Evolutionary conservation across 2,329 filamentous ascomycete genomes (phyloP), one percentile per base, ranked within the genome.

Genomic region (Aspergillus novoparasiticus): DNA sequence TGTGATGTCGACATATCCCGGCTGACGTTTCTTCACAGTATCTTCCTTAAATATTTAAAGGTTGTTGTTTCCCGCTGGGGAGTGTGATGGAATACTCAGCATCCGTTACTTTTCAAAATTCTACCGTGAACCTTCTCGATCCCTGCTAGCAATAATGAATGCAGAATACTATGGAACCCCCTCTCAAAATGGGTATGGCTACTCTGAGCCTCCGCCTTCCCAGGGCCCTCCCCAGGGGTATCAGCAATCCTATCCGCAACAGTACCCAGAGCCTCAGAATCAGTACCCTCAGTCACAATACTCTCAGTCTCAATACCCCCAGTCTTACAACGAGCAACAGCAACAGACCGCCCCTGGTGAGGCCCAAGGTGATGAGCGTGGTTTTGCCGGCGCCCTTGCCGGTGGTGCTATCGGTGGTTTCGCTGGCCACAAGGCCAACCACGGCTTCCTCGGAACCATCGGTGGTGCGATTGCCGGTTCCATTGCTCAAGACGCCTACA

Each of bases 361-460:
- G 16, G 36, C 16, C 36, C 36, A 41, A 8, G 6, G 6, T 41
- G 36, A 16, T 41, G 39, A 41, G 39, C 39, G 39, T 41, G 39
- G 39, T n/a, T 3, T 41, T 41, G 39, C 39, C 39, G 81, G 81
- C 41, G 81, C 81, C 14, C 64, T 83, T 50, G 80, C 80, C 30
- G 81, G 81, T 60, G 81, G 80, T 66, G 73, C 79, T 14, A 75
- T 79, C 23, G 81, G 81, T 61, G 81, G 78, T 34, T 82, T 77
- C 58, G 78, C 75, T 23, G 81, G 81, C 61, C 78, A 80, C 75
- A 79, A 83, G 71, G 80, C 77, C 66, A 74, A 80, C 68, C 81
- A 83, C 71, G 81, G 81, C 36, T 72, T 83, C 69, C 75, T 83
- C 58, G 81, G 81, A 63, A 77, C 80, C 6, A 75, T 83, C 48